Conservation (phyloP, 225 moss, liverwort and hornwort species). For the Pseudoscleropodium purum region DNA sequence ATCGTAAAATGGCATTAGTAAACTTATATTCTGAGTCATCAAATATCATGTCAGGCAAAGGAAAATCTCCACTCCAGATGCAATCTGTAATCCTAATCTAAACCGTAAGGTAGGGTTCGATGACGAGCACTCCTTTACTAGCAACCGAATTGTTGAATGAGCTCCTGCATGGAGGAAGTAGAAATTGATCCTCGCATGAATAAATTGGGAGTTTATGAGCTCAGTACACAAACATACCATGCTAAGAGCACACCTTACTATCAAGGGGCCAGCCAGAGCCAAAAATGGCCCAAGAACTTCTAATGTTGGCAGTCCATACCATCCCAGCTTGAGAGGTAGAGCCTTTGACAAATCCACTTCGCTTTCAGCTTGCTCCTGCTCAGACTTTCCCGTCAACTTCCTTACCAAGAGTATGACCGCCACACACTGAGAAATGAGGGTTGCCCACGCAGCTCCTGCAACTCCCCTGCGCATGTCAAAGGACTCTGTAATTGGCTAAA, state of each 20-base stretch:
- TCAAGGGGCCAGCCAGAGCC: slow-evolving; percentile 63
- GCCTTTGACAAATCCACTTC: slow-evolving; percentile 6
- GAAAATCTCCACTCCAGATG: neutral
- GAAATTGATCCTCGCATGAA: neutral
- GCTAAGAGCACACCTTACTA: slow-evolving; percentile 57
- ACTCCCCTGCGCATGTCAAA: slow-evolving; percentile 54
- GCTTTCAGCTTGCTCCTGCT: neutral
- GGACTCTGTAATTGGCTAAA: neutral
- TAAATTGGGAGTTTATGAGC: slow-evolving; percentile 6
- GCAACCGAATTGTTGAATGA: neutral
- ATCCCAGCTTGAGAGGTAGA: slow-evolving; percentile 53
- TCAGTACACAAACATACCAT: slow-evolving; percentile 53
- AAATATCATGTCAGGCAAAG: neutral
- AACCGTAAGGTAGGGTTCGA: neutral
- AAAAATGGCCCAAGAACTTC: slow-evolving; percentile 62
- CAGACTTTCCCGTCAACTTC: slow-evolving; percentile 27
- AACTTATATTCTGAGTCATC: neutral
- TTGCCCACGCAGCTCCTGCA: slow-evolving; percentile 88
- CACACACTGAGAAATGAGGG: slow-evolving; percentile 55
- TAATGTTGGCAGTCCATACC: slow-evolving; percentile 66
- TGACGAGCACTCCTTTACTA: neutral
- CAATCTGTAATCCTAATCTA: neutral
- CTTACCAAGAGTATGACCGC: slow-evolving; percentile 47
- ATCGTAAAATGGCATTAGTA: neutral
- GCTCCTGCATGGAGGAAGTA: neutral